Percentiles rank a stretch among this genome's conserved stretches.
Evolutionary conservation across 2,329 filamentous ascomycete species (phyloP).

Genomic region (Claviceps sp.): DNA sequence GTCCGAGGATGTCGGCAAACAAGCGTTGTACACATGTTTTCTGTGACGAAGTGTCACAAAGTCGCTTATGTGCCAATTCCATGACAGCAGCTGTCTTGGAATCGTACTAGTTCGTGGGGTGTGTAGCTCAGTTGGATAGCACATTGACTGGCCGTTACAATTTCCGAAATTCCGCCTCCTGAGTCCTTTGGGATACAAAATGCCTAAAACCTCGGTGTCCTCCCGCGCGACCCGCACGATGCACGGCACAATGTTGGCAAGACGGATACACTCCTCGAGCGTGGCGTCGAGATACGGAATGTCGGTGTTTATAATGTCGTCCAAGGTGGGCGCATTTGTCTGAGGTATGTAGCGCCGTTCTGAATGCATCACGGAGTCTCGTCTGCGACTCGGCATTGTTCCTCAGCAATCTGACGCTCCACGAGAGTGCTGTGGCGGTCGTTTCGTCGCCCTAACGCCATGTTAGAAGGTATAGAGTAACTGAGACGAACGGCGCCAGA

Average conservation of each 20-base stretch:
- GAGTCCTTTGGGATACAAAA: not conserved
- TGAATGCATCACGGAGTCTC: slow-evolving; percentile 11
- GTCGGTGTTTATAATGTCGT: not conserved
- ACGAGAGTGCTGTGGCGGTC: slow-evolving; percentile 9
- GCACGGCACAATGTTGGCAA: not conserved
- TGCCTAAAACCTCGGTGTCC: not conserved
- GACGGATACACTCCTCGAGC: slow-evolving; percentile 1
- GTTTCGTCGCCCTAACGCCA: slow-evolving; percentile 12
- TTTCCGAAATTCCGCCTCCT: slow-evolving; percentile 1
- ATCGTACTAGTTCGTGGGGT: too few relatives aligned
- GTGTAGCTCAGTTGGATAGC: too few relatives aligned
- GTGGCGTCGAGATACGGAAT: slow-evolving; percentile 3
- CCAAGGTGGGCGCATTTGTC: not conserved
- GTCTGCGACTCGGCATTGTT: slow-evolving; percentile 7
- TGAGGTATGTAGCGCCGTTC: slow-evolving; percentile 3
- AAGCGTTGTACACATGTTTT: not conserved
- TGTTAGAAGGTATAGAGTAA: not conserved
- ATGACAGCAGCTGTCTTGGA: too few relatives aligned
- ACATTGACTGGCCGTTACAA: too few relatives aligned
- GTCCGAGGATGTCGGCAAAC: not conserved
- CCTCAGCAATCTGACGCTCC: slow-evolving; percentile 11
- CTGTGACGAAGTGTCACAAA: too few relatives aligned
- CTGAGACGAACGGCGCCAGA: too few relatives aligned
- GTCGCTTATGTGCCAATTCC: too few relatives aligned
- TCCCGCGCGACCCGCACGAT: not conserved